These are phyloP conservation scores for Polygonum aviculare DNA, from an alignment of 148 eudicot species.

Conservation along the genomic window DNA sequence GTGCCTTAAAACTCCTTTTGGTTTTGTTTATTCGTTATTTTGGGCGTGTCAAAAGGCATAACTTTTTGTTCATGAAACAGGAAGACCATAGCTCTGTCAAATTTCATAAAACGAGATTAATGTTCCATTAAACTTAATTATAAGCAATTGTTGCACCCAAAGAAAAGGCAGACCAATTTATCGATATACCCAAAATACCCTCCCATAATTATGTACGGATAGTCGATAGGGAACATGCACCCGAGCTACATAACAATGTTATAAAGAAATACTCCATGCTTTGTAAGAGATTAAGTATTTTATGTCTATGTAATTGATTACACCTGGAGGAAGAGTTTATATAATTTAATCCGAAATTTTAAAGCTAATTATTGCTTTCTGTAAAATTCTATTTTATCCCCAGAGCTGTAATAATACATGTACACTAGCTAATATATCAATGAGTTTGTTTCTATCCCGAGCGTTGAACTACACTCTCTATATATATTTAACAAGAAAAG, in stretches of 20 bases:
- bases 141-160: background rate
- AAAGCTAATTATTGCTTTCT: background rate
- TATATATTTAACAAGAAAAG: too few species aligned
- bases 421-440: background rate
- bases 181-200: background rate
- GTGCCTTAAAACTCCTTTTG: too few species aligned
- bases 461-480: too few species aligned
- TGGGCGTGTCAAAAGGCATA: too few species aligned
- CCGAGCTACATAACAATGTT: background rate
- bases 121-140: too few species aligned
- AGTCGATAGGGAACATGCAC: constrained; percentile 7
- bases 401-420: constrained; percentile 2
- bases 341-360: background rate
- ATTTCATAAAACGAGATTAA: too few species aligned
- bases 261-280: background rate
- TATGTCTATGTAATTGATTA: background rate
- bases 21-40: too few species aligned
- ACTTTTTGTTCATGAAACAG: too few species aligned
- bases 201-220: constrained; percentile 7
- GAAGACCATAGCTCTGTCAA: too few species aligned
- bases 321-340: background rate
- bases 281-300: background rate
- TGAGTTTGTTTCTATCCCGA: background rate
- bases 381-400: background rate
- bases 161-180: background rate